A percentile compares a stretch with the other conserved stretches of the same genome.
Conservation (phyloP, 441 rosid species). For the Gossypium gossypioides region DNA sequence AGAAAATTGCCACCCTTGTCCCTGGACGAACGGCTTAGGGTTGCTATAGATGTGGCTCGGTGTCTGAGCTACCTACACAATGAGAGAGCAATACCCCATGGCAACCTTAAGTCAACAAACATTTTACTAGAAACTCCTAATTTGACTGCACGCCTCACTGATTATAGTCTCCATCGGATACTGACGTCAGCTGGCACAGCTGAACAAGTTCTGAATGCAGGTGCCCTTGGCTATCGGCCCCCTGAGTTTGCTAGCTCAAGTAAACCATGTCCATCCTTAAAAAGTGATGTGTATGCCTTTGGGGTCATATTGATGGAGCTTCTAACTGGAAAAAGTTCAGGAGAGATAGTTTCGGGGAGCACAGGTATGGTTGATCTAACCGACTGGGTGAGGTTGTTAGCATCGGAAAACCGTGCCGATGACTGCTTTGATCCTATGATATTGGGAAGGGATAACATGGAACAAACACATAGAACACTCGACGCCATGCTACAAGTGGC, state of each 20-base stretch:
- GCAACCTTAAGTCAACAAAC: constrained; percentile 67
- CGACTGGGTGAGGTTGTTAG: constrained; percentile 50
- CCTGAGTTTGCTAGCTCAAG: constrained; percentile 64
- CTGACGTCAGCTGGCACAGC: constrained; percentile 59
- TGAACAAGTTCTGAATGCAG: constrained; percentile 59
- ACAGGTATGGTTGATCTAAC: constrained; percentile 53
- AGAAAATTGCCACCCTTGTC: constrained; percentile 39
- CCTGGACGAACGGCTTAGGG: constrained; percentile 35
- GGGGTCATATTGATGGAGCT: constrained; percentile 58
- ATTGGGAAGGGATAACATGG: constrained; percentile 16
- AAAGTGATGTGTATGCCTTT: constrained; percentile 65
- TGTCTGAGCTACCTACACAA: constrained; percentile 62
- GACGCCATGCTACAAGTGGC: constrained; percentile 53
- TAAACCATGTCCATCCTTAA: constrained; percentile 56
- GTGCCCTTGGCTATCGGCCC: constrained; percentile 60
- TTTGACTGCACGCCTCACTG: constrained; percentile 40
- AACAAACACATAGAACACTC: constrained; percentile 29
- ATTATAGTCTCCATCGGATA: constrained; percentile 59
- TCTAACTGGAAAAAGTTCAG: constrained; percentile 43
- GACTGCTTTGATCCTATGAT: constrained; percentile 51
- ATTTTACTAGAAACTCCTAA: constrained; percentile 37
- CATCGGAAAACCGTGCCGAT: constrained; percentile 29
- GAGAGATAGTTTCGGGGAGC: constrained; percentile 43
- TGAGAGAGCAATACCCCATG: constrained; percentile 61
- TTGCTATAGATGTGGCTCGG: constrained; percentile 44